These are phyloP conservation scores for Quercus ilex DNA, from an alignment of 306 rosid species.

Conservation along the genomic window DNA sequence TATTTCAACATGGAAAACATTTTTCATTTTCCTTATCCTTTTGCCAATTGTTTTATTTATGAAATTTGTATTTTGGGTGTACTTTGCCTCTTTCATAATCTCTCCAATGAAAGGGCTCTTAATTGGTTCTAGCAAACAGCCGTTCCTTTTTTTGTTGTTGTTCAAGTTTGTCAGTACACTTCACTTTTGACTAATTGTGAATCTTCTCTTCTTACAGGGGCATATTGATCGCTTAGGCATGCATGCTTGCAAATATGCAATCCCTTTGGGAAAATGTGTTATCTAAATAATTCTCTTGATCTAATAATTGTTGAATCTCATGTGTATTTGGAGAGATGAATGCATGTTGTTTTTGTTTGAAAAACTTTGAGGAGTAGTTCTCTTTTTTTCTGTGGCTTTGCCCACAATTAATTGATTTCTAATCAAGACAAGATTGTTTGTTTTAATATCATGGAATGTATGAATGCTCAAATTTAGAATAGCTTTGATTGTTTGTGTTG, in stretches of 20 bases:
- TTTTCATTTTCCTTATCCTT: neutral
- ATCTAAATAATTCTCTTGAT: conserved; percentile 9
- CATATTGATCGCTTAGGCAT: neutral
- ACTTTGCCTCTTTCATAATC: neutral
- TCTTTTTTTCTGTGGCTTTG: no score
- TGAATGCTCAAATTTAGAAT: neutral
- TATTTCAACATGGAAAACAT: neutral
- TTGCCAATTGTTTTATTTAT: no score
- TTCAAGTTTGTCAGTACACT: no score
- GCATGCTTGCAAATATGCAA: neutral
- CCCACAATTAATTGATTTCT: neutral
- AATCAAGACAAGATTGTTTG: neutral
- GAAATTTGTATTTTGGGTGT: no score
- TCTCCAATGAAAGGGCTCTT: neutral
- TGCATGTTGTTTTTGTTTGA: neutral
- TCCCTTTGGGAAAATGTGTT: neutral
- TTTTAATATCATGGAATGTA: neutral
- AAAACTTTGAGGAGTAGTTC: neutral
- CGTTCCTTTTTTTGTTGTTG: no score
- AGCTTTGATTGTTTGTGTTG: neutral
- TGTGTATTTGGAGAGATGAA: neutral
- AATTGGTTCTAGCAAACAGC: neutral
- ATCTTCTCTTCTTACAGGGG: conserved; percentile 5
- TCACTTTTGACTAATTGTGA: neutral
- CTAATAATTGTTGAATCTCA: neutral